These are phyloP conservation scores for Pythium grandisporangium DNA, from an alignment of 352 stramenopile genomes.

Conservation along the genomic window DNA sequence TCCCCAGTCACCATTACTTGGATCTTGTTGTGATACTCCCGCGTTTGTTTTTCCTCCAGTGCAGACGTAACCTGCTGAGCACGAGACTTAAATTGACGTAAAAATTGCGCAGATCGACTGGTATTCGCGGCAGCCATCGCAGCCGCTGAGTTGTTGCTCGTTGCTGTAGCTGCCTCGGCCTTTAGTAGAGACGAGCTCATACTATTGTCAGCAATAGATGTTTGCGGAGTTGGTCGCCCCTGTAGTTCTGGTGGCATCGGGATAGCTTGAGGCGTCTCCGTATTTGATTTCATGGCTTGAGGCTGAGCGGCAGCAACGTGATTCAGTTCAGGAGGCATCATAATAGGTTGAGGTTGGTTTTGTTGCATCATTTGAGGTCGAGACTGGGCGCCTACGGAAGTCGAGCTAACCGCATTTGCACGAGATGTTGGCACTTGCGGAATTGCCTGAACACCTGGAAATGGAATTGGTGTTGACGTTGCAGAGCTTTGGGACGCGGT, in stretches of 20 bases:
- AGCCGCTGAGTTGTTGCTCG: conserved; percentile 10
- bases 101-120: conserved; percentile 71
- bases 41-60: conserved; percentile 70
- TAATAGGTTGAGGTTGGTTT: conserved; percentile 57
- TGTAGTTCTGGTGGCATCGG: conserved; percentile 19
- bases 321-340: conserved; percentile 71
- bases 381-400: too few species aligned
- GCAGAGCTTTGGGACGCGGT: conserved; percentile 6
- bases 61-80: conserved; percentile 74
- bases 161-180: conserved; percentile 9
- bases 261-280: conserved; percentile 15
- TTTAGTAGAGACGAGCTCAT: conserved; percentile 2
- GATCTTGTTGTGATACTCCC: conserved; percentile 80
- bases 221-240: background rate
- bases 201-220: background rate
- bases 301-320: conserved; percentile 18
- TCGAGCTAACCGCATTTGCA: too few species aligned
- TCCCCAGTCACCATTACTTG: conserved; percentile 73
- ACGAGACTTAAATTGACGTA: conserved; percentile 71
- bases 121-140: conserved; percentile 25
- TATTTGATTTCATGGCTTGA: conserved; percentile 19
- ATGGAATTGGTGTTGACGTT: conserved; percentile 28
- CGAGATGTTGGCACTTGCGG: background rate
- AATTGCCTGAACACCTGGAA: conserved; percentile 42
- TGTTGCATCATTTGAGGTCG: too few species aligned